A percentile compares a stretch with the other conserved stretches of the same genome.
Conservation (phyloP, 257 asterid species). For the Solanum stenotomum region DNA sequence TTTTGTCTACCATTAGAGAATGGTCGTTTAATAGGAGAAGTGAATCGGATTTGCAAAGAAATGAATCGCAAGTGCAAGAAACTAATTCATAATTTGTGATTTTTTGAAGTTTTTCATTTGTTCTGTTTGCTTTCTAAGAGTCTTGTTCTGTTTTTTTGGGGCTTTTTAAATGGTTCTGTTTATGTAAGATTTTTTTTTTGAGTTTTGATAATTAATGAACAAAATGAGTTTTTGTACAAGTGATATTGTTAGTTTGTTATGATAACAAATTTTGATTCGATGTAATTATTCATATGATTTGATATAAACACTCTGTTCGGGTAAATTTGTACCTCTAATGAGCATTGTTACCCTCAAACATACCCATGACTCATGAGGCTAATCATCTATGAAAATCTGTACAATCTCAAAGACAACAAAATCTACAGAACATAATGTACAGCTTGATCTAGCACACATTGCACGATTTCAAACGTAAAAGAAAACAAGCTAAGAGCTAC, state of each 20-base stretch:
- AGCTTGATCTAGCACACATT: neutral
- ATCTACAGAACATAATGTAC: neutral
- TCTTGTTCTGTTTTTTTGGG: neutral
- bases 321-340: too few relatives aligned
- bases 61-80: neutral
- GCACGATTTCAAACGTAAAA: neutral
- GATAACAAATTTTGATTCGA: neutral
- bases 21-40: slow-evolving; percentile 37
- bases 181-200: neutral
- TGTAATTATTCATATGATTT: neutral
- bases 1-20: slow-evolving; percentile 45
- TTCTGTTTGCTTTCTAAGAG: neutral
- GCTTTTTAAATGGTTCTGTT: neutral
- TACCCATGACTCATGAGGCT: neutral
- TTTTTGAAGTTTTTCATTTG: neutral
- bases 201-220: too few relatives aligned
- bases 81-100: neutral
- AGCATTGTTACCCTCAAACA: neutral
- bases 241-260: neutral
- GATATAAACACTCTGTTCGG: neutral
- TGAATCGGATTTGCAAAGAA: slow-evolving; percentile 36
- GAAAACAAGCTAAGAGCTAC: neutral
- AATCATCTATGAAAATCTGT: neutral
- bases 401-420: neutral
- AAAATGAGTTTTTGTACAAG: neutral